Evolutionary conservation across 2,329 filamentous ascomycete genomes (phyloP).

Genomic region (Epichloe hybrida): DNA sequence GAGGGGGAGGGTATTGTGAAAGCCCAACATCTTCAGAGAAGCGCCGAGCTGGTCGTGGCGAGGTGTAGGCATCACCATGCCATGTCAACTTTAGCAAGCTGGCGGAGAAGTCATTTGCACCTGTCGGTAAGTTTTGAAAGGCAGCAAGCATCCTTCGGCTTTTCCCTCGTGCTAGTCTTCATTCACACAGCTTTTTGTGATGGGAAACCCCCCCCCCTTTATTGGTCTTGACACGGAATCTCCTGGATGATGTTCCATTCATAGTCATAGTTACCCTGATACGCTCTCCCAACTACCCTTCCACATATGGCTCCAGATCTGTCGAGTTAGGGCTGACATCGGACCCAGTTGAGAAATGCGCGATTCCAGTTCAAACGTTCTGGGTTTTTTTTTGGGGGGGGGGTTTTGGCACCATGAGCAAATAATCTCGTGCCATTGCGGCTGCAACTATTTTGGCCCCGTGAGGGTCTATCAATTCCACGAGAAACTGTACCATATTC

Average conservation of each 20-base stretch:
- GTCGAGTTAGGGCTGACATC: neutral
- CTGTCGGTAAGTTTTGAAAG: neutral
- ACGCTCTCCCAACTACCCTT: neutral
- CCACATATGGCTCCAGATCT: neutral
- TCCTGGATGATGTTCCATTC: constrained; percentile 20
- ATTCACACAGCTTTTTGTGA: neutral
- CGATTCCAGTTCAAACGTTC: neutral
- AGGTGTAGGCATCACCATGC: neutral
- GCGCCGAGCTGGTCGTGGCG: neutral
- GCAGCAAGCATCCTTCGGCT: too few species aligned
- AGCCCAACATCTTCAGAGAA: neutral
- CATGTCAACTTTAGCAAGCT: neutral
- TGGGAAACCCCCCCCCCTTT: constrained; percentile 1
- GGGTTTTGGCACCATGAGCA: too few species aligned
- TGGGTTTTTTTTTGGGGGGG: too few species aligned
- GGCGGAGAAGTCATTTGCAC: neutral
- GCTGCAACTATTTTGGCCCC: too few species aligned
- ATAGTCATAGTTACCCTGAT: constrained; percentile 21
- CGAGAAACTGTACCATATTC: too few species aligned
- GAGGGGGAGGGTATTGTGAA: neutral
- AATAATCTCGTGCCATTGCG: too few species aligned
- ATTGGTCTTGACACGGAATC: constrained; percentile 21
- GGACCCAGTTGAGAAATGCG: neutral
- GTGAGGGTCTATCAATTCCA: too few species aligned
- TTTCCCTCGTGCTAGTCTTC: neutral